Evolutionary conservation across 2,329 filamentous ascomycete genomes (phyloP).

Genomic region (Pyrenophora seminiperda): DNA sequence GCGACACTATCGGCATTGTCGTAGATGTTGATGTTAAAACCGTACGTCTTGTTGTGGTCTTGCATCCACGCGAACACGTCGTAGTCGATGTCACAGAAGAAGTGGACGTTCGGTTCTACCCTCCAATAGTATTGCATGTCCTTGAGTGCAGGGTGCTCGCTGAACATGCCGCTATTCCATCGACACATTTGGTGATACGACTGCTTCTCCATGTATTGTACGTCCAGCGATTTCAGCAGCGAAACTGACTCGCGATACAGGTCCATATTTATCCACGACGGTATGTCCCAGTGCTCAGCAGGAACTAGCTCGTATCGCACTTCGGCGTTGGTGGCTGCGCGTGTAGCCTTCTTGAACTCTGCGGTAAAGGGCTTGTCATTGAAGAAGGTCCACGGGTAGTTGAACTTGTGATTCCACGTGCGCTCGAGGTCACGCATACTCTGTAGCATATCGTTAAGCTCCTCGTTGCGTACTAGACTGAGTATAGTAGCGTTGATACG

Average conservation of each 20-base stretch:
- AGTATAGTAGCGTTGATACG: constrained; percentile 94
- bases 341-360: constrained; percentile 86
- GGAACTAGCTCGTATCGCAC: constrained; percentile 87
- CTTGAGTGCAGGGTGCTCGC: constrained; percentile 87
- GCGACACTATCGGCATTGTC: constrained; percentile 86
- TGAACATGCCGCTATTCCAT: constrained; percentile 98
- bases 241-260: constrained; percentile 83
- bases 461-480: constrained; percentile 88
- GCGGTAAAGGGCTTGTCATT: constrained; percentile 93
- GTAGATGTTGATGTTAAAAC: constrained; percentile 97
- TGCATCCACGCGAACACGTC: constrained; percentile 98
- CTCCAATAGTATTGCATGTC: constrained; percentile 95
- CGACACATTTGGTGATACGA: constrained; percentile 99
- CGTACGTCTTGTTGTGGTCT: constrained; percentile 98
- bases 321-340: constrained; percentile 83
- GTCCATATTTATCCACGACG: constrained; percentile 88
- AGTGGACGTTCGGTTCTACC: constrained; percentile 97
- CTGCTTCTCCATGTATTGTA: constrained; percentile 86
- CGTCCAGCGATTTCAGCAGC: constrained; percentile 78
- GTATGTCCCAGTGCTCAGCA: constrained; percentile 91
- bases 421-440: constrained; percentile 91
- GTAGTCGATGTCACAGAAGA: constrained; percentile 98
- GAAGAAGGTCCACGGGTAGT: constrained; percentile 99
- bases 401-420: constrained; percentile 98
- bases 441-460: constrained; percentile 80